Percentiles rank a stretch among this genome's conserved stretches.
These are phyloP conservation scores for Spiromastix sp. DNA, from an alignment of 2,329 filamentous ascomycete species.

Conservation along the genomic window DNA sequence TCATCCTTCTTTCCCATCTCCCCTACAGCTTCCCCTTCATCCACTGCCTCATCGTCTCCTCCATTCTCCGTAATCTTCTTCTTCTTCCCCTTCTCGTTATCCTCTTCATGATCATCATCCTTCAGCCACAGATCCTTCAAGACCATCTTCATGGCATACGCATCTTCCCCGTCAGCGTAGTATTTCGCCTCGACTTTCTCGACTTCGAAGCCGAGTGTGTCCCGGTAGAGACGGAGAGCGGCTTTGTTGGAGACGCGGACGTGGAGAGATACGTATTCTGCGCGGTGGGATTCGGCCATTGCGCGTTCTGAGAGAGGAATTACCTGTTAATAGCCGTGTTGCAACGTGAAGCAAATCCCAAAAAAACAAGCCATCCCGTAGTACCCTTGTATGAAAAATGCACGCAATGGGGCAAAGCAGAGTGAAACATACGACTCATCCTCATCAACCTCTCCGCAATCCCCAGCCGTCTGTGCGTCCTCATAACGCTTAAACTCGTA, in stretches of 20 bases:
- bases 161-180: conserved; percentile 96
- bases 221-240: conserved; percentile 82
- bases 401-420: conserved; percentile 4
- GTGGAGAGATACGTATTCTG: conserved; percentile 88
- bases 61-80: conserved; percentile 62
- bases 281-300: conserved; percentile 91
- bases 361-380: too few species aligned
- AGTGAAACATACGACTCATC: conserved; percentile 62
- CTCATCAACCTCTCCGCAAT: conserved; percentile 97
- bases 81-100: conserved; percentile 56
- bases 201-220: conserved; percentile 80
- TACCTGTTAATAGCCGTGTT: neutral
- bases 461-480: conserved; percentile 80
- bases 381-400: too few species aligned
- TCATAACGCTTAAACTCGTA: conserved; percentile 89
- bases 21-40: conserved; percentile 63
- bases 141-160: conserved; percentile 86
- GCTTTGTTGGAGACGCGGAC: conserved; percentile 90
- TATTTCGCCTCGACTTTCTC: conserved; percentile 51
- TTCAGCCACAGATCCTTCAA: conserved; percentile 44
- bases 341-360: neutral
- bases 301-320: conserved; percentile 57
- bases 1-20: conserved; percentile 47
- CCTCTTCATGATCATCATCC: conserved; percentile 28
- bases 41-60: conserved; percentile 60